Base-by-base conservation (phyloP, 495 filamentous ascomycete species). In the Aspergillus incahuasiensis region DNA sequence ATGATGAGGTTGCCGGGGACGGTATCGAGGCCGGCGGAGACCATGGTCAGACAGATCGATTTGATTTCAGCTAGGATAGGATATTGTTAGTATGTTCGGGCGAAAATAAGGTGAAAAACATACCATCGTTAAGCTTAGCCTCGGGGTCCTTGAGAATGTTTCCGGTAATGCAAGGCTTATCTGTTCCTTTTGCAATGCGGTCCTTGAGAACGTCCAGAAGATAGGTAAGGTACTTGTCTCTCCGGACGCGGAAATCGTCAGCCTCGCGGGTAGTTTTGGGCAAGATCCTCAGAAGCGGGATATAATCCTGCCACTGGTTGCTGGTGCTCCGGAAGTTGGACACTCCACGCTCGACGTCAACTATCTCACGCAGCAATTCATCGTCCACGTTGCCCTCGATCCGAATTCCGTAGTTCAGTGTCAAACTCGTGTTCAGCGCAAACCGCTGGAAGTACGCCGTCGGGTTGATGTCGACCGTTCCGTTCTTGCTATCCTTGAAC, bases 11-110 rank as follows among this genome's bases (percentile, higher is more conserved):
- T 88, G 8, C 82, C 84, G 13, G 80, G 86, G 19, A 85, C 82
- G 9, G 84, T 88, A 66, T 85, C 86, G n/a, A 86, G 75, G 46
- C 82, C 85, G 6, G 85, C 86, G 13, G 82, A 85, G 5, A 89
- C 86, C 86, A 90, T 90, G 24, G 84, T 87, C 48, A 90, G 67
- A 66, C 86, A 87, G 55, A 90, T 86, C 2, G 83, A 86, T 59
- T 86, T 86, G 25, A 88, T 78, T 67, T 88, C 86, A 18, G 80
- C 83, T 82, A n/a, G n/a, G n/a, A n/a, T n/a, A n/a, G 40, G 34
- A 30, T 9, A 9, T 15, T 12, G 41, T 63, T 54, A 61, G 55
- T 42, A n/a, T 18, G 0, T 16, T 40, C 28, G 32, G 16, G 1
- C 6, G 15, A 8, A 19, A 22, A 38, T 2, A 48, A 11, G n/a